Base-by-base conservation (phyloP, 495 filamentous ascomycete species). In the Xanthoparmelia taractica region DNA sequence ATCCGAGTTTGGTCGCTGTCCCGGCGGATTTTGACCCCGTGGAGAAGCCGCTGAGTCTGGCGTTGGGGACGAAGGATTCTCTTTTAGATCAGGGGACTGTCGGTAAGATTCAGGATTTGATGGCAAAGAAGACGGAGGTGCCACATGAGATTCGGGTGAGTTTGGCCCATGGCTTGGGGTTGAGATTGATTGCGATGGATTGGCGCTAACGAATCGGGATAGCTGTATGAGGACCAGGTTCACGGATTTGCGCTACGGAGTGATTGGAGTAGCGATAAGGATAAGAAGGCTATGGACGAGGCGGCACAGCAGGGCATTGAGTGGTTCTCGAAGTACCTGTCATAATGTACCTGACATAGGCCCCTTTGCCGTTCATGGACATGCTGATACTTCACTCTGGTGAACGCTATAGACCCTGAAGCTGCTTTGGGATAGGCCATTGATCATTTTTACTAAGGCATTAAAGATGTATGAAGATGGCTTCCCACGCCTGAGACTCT, bases 241-340 rank as follows among this genome's bases (percentile, higher is more conserved):
- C 76, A 79, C 67, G 76, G 75, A 18, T 76, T 79, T 70, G 71
- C 76, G 33, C 48, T 78, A 41, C 68, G 77, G 52, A 70, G 71
- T 48, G 77, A 79, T 67, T 78, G 74, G 75, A 72, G 68, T 31
- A 73, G 67, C 48, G 77, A 79, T 40, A 77, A 75, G 64, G 76
- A 78, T 48, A 73, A 71, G 67, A 73, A 79, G 67, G 76, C 76
- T 20, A 78, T 76, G 72, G 76, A 79, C 65, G 72, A 76, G 6
- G 67, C 74, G 36, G 65, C 71, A 59, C 68, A 74, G 67, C 76
- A 79, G 66, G 76, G 75, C 8, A 71, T 77, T 61, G 72, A 73
- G 54, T 79, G 74, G 74, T 74, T 78, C 61, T 65, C 68, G 29
- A 76, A 74, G 70, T 72, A 73, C 65, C 57, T 74, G 10, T 56